Base-by-base conservation (phyloP, 2,329 filamentous ascomycete species). In the Fusarium denticulatum region DNA sequence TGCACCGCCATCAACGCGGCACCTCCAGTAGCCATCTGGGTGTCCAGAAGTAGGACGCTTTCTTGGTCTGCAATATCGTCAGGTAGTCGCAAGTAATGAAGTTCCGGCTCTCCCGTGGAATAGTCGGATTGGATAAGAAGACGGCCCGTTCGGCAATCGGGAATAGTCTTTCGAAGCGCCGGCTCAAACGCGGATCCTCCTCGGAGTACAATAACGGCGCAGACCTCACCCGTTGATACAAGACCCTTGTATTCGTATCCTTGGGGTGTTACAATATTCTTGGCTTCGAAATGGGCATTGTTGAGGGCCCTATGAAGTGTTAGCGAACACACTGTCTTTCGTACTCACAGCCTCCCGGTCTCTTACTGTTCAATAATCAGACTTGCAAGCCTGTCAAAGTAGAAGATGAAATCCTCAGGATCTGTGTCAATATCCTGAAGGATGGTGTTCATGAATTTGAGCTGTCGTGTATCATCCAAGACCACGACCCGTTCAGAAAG, bases 331-430 rank as follows among this genome's bases (percentile, higher is more conserved):
- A 10, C 26, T n/a, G 9, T 26, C 49, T 36, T 36, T 52, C 32
- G 10, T 37, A 20, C 15, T 11, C 6, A n/a, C 12, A 22, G 18
- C 13, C 43, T 34, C 34, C 37, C 14, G 8, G 9, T 40, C 5
- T 88, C 69, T 69, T 82, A 92, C 89, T 91, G 86, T 82, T 98
- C 96, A 52, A 98, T 89, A 32, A 98, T 86, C 59, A 98, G 86
- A n/a, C 93, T 90, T 5, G 94, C 91, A 42, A 98, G 86, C 42
- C 96, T 90, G 82, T 99, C 95, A 81, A 98, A 98, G 83, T 98
- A 98, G 83, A 98, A 98, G 71, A 97, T 94, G 80, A 98, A 98
- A 77, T 98, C 95, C 80, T 97, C 96, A 46, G 94, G 89, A 12
- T 88, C 86, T 0, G 94, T 96, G 53, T 91, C 88, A 24, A 93